phyloP scores from a whole-genome alignment of 148 eudicot genomes.

The Nepenthes mirabilis region DNA sequence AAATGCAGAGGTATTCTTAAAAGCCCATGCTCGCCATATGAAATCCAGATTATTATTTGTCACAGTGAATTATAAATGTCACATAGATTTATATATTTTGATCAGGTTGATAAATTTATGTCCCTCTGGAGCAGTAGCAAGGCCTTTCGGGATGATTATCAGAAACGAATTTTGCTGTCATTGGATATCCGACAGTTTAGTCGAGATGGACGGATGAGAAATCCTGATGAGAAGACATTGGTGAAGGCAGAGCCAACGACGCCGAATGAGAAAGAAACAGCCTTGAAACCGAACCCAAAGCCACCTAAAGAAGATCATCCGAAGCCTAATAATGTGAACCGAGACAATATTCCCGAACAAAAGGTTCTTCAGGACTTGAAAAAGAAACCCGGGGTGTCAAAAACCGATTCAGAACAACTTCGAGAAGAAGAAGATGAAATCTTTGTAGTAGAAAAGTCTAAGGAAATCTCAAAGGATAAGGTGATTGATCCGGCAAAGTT shows the following conservation, averaged over 20 bases:
- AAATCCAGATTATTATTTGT: not conserved
- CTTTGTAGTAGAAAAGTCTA: slow-evolving; percentile 26
- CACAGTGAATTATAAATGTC: not conserved
- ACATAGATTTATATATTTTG: not conserved
- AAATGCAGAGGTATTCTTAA: slow-evolving; percentile 27
- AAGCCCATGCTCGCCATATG: not conserved
- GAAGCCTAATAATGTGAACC: slow-evolving; percentile 8
- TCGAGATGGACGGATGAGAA: slow-evolving; percentile 73
- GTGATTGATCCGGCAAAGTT: slow-evolving; percentile 39
- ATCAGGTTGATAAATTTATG: slow-evolving; percentile 65
- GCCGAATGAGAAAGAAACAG: slow-evolving; percentile 17
- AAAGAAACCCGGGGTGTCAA: slow-evolving; percentile 19
- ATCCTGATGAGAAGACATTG: slow-evolving; percentile 70
- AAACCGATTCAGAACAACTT: slow-evolving; percentile 13
- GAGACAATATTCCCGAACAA: slow-evolving; percentile 17
- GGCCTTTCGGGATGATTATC: slow-evolving; percentile 66
- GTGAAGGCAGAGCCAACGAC: slow-evolving; percentile 22
- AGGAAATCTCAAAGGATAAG: slow-evolving; percentile 13
- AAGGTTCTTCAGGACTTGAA: slow-evolving; percentile 38
- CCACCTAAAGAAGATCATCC: slow-evolving; percentile 32
- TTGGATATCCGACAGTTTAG: slow-evolving; percentile 65
- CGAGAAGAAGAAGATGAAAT: slow-evolving; percentile 20
- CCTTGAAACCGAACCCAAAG: slow-evolving; percentile 24
- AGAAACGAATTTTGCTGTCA: slow-evolving; percentile 54
- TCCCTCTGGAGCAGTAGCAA: slow-evolving; percentile 53